A percentile compares a stretch with the other conserved stretches of the same genome.
These are phyloP conservation scores for Hericium coralloides DNA, from an alignment of 768 basidiomycete species.

Conservation along the genomic window DNA sequence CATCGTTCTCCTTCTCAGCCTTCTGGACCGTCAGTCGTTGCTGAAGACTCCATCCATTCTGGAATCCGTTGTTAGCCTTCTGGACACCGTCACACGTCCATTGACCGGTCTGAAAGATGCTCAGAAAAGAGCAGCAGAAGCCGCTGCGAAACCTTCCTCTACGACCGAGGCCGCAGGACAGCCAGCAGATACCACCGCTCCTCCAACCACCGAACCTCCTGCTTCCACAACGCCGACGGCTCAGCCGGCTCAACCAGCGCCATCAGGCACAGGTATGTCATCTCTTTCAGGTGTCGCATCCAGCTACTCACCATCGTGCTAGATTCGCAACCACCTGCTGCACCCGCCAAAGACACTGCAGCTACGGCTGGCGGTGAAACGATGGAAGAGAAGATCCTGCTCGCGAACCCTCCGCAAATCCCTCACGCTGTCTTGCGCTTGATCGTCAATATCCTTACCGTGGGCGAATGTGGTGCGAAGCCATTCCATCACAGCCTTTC, in stretches of 20 bases:
- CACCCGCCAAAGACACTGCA: constrained; percentile 9
- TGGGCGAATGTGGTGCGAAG: constrained; percentile 90
- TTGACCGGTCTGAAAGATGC: constrained; percentile 54
- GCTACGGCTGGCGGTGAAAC: constrained; percentile 8
- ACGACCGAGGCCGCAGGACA: constrained; percentile 1
- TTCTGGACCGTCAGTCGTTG: constrained; percentile 81
- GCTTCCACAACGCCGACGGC: neutral
- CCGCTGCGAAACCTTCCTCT: constrained; percentile 8
- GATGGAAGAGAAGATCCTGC: constrained; percentile 35
- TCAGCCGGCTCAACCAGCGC: neutral
- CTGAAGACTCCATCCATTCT: constrained; percentile 85
- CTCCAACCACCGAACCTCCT: neutral
- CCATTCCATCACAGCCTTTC: constrained; percentile 94
- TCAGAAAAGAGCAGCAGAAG: constrained; percentile 25
- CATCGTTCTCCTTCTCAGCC: constrained; percentile 77
- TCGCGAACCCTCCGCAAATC: constrained; percentile 74
- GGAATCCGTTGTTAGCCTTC: constrained; percentile 83
- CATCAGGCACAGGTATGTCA: neutral
- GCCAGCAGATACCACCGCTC: no score
- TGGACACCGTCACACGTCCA: constrained; percentile 85
- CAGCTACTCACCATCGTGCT: neutral
- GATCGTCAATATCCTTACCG: constrained; percentile 95
- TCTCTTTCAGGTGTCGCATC: neutral
- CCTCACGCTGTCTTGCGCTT: constrained; percentile 78
- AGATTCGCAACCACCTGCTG: neutral